These are phyloP conservation scores for Acacia crassicarpa DNA, from an alignment of 306 rosid species.

Conservation along the genomic window DNA sequence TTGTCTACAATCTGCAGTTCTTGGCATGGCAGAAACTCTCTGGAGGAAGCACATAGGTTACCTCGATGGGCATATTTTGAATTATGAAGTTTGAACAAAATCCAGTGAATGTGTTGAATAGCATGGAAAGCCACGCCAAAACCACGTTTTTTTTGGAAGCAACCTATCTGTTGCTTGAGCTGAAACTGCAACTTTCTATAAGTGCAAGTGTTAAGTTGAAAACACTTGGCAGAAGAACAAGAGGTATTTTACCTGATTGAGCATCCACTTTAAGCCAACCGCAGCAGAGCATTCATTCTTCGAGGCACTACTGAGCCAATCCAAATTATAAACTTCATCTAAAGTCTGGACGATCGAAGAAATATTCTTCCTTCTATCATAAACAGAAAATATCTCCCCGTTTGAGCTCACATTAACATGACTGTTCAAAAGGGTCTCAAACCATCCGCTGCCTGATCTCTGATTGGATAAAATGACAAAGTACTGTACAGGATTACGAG, in stretches of 20 bases:
- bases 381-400: slow-evolving; percentile 84
- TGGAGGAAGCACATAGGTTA: not conserved
- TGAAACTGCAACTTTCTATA: not conserved
- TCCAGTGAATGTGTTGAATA: not conserved
- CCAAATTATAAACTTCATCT: slow-evolving; percentile 84
- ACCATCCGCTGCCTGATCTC: slow-evolving; percentile 98
- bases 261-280: slow-evolving; percentile 99
- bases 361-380: slow-evolving; percentile 65
- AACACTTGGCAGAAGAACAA: slow-evolving; percentile 1
- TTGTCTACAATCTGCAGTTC: slow-evolving; percentile 5
- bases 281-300: slow-evolving; percentile 94
- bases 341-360: slow-evolving; percentile 72
- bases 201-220: not conserved
- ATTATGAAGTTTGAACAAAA: not conserved
- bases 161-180: not conserved
- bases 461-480: slow-evolving; percentile 87
- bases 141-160: not conserved
- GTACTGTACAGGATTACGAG: slow-evolving; percentile 72
- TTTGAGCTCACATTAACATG: slow-evolving; percentile 83
- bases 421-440: slow-evolving; percentile 88
- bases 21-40: slow-evolving; percentile 1
- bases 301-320: slow-evolving; percentile 95
- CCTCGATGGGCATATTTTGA: not conserved
- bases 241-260: slow-evolving; percentile 72
- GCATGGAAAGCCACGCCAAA: not conserved